These are phyloP conservation scores for Fusarium subglutinans DNA, from an alignment of 2,329 filamentous ascomycete genomes.

Conservation along the genomic window DNA sequence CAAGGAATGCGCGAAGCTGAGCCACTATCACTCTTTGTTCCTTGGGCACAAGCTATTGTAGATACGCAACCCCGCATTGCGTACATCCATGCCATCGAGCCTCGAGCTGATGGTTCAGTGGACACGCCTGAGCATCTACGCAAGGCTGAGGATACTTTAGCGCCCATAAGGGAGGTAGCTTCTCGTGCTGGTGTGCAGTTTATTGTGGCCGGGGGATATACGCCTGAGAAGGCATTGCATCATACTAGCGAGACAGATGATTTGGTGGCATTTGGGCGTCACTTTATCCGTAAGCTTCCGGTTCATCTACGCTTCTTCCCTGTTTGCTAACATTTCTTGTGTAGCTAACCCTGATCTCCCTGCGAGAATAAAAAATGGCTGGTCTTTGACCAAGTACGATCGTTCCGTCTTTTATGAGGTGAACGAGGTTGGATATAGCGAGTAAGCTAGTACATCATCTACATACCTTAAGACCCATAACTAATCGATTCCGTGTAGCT, in stretches of 20 bases:
- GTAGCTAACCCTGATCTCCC: slow-evolving; percentile 34
- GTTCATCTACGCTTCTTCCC: rapidly evolving
- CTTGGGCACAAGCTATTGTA: slow-evolving; percentile 67
- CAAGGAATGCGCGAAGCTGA: slow-evolving; percentile 71
- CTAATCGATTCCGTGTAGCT: not conserved
- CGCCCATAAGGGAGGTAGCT: slow-evolving; percentile 46
- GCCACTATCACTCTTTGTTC: slow-evolving; percentile 53
- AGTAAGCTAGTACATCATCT: not conserved
- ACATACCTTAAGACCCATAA: rapidly evolving
- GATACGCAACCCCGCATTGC: slow-evolving; percentile 65
- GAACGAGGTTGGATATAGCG: slow-evolving; percentile 25
- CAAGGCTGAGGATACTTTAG: slow-evolving; percentile 47
- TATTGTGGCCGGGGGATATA: slow-evolving; percentile 48
- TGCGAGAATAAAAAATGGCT: slow-evolving; percentile 23
- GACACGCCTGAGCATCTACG: slow-evolving; percentile 43
- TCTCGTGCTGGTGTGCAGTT: slow-evolving; percentile 36
- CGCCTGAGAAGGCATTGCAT: slow-evolving; percentile 37
- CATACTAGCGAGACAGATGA: slow-evolving; percentile 46
- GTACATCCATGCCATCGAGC: slow-evolving; percentile 70
- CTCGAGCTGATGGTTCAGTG: slow-evolving; percentile 56
- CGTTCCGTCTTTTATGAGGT: slow-evolving; percentile 23
- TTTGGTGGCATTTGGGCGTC: slow-evolving; percentile 46
- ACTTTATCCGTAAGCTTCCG: slow-evolving; percentile 36
- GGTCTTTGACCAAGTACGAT: slow-evolving; percentile 29
- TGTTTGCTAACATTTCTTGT: rapidly evolving